These are phyloP conservation scores for Solanum peruvianum DNA, from an alignment of 257 asterid species.

Conservation along the genomic window DNA sequence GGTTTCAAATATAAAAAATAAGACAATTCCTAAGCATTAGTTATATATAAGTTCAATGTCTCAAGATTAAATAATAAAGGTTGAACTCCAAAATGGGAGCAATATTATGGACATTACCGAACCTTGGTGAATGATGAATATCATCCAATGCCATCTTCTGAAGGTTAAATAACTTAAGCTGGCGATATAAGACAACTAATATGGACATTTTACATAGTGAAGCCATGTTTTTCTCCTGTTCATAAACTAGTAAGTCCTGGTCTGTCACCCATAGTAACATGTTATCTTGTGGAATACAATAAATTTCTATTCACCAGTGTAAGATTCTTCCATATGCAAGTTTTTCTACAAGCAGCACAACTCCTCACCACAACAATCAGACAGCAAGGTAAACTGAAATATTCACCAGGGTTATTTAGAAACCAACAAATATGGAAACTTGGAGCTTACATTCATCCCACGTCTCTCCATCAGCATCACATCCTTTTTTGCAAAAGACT, in stretches of 20 bases:
- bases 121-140: neutral
- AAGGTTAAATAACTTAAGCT: neutral
- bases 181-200: neutral
- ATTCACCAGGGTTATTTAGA: neutral
- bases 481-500: conserved; percentile 87
- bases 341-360: neutral
- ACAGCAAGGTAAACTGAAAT: neutral
- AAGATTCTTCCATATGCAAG: neutral
- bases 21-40: neutral
- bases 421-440: neutral
- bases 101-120: neutral
- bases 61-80: neutral
- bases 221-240: neutral
- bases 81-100: neutral
- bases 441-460: conserved; percentile 66
- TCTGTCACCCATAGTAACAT: neutral
- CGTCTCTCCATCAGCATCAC: conserved; percentile 82
- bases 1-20: neutral
- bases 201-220: neutral
- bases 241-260: neutral
- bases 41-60: neutral
- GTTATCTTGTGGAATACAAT: neutral
- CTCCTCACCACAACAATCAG: neutral
- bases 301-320: neutral
- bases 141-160: neutral